Conservation (phyloP, 805 yeast species). For the Metschnikowia sp. region DNA sequence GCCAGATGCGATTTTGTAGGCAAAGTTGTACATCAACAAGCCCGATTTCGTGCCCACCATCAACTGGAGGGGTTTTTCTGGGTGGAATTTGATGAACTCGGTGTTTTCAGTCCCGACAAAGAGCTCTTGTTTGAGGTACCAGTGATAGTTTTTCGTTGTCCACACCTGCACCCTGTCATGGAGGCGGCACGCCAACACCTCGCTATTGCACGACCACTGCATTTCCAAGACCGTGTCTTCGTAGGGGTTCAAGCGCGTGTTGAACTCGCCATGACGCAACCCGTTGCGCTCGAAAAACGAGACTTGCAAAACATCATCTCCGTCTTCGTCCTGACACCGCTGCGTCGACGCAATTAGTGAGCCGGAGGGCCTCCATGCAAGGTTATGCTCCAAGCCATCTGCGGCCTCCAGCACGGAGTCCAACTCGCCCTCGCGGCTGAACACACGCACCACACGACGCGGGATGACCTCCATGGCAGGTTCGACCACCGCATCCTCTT, state of each 20-base stretch:
- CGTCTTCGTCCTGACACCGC: slow-evolving; percentile 54
- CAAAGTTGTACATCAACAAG: slow-evolving; percentile 65
- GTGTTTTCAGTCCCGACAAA: slow-evolving; percentile 29
- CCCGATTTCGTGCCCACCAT: slow-evolving; percentile 55
- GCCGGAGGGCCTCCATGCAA: slow-evolving; percentile 92
- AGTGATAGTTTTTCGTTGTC: slow-evolving; percentile 90
- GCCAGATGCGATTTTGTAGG: slow-evolving; percentile 62
- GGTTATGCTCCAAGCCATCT: slow-evolving; percentile 67
- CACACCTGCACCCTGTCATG: slow-evolving; percentile 71
- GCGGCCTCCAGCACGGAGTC: slow-evolving; percentile 88
- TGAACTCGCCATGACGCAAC: slow-evolving; percentile 82
- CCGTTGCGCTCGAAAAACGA: slow-evolving; percentile 94
- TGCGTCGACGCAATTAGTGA: slow-evolving; percentile 80
- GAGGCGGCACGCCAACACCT: slow-evolving; percentile 68
- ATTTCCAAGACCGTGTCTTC: slow-evolving; percentile 46
- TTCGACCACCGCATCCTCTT: slow-evolving; percentile 50
- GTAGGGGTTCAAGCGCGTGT: slow-evolving; percentile 55
- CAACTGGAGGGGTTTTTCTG: slow-evolving; percentile 78
- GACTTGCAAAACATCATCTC: slow-evolving; percentile 46
- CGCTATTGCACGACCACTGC: slow-evolving; percentile 81
- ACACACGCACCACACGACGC: slow-evolving; percentile 81
- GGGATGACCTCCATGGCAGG: slow-evolving; percentile 34
- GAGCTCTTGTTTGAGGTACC: slow-evolving; percentile 89
- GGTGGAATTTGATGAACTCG: slow-evolving; percentile 69
- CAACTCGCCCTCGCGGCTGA: slow-evolving; percentile 70